Evolutionary conservation across 371 early-diverging fungal genomes (phyloP), one percentile per base, ranked within the genome.

Genomic region (Mucor racemosus): DNA sequence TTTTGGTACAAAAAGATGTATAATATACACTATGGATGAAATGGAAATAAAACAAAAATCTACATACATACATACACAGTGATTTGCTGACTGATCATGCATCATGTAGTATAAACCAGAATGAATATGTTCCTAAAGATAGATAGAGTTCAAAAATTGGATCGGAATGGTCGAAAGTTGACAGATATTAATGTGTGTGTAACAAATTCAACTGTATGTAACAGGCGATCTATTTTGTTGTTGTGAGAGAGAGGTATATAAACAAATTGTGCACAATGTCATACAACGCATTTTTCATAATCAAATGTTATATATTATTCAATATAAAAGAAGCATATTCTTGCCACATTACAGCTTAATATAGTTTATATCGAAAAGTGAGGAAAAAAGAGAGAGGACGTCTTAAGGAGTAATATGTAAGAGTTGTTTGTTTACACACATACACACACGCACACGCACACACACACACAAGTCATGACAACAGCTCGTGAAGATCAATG

Each of bases 71-170:
- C 1, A 26, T 26, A 26, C 3, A 26, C 26, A 26, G 26, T 26
- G 26, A 26, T 26, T 26, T 26, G 26, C 26, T 26, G 26, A 44
- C 8, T 17, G 44, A 17, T 17, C 44, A 44, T 44, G 44, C 44
- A 44, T 44, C n/a, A 44, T 44, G 44, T 44, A n/a, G 44, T 44
- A n/a, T 44, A 44, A 44, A 44, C 44, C n/a, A 44, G 44, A 44
- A 44, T 44, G 17, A 44, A 7, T n/a, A 44, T 17, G 7, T 44
- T 44, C 17, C 17, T 44, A 44, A 44, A 44, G 44, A 44, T 44
- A 38, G 38, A 38, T 38, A 44, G 44, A 44, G 44, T 44, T 44
- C 7, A 44, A 15, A 7, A 44, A 44, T 7, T 44, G 17, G 44
- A 44, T 44, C 44, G 44, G 44, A 44, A 44, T 44, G 44, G 44